Conservation (phyloP, 768 basidiomycete genomes). For the Lanmaoa rubissima region DNA sequence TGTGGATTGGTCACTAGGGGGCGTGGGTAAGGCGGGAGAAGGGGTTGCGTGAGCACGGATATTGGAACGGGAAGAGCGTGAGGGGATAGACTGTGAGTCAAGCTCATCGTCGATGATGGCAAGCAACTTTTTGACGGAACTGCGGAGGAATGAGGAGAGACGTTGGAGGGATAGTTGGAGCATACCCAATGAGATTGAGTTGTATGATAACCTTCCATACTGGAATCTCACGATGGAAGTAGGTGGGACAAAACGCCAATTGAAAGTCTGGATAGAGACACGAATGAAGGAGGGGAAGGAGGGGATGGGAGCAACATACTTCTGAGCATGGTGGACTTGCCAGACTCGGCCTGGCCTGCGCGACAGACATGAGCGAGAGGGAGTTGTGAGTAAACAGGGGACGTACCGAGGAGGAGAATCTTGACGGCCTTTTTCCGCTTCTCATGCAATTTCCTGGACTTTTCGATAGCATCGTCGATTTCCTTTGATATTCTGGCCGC, state of each 20-base stretch:
- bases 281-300: not conserved
- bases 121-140: conserved; percentile 58
- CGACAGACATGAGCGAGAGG: not conserved
- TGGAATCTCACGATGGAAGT: conserved; percentile 54
- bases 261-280: conserved; percentile 53
- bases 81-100: conserved; percentile 29
- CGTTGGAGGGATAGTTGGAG: not conserved
- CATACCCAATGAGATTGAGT: conserved; percentile 64
- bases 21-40: conserved; percentile 2
- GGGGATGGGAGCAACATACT: conserved; percentile 5
- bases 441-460: conserved; percentile 18
- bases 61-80: conserved; percentile 2
- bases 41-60: conserved; percentile 32
- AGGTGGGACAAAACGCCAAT: conserved; percentile 58
- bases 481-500: conserved; percentile 22
- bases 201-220: conserved; percentile 68
- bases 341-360: conserved; percentile 32
- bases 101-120: conserved; percentile 48
- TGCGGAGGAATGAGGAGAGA: conserved; percentile 20
- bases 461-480: conserved; percentile 32
- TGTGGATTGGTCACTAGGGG: not conserved
- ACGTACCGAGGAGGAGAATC: conserved; percentile 27
- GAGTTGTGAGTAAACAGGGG: fast-evolving
- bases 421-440: conserved; percentile 31
- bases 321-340: conserved; percentile 33